Evolutionary conservation across 2,329 filamentous ascomycete species (phyloP).

Genomic region (Colletotrichum karsti): DNA sequence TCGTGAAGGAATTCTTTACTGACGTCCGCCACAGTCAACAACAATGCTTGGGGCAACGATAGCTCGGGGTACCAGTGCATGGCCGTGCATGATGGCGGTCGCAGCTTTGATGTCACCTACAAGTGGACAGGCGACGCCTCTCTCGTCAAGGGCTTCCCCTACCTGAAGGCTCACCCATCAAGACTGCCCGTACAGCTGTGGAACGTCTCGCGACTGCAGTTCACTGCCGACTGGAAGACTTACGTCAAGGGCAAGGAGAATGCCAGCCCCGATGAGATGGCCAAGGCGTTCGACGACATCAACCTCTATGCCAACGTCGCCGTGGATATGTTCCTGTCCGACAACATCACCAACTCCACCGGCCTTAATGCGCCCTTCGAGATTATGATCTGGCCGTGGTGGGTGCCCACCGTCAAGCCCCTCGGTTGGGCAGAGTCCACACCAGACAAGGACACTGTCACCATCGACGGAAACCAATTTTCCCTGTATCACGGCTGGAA

Average conservation of each 20-base stretch:
- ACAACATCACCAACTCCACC: conserved; percentile 22
- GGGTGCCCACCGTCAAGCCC: conserved; percentile 26
- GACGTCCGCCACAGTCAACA: conserved; percentile 8
- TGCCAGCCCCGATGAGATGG: conserved; percentile 12
- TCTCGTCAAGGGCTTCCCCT: conserved; percentile 24
- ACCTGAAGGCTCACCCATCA: conserved; percentile 22
- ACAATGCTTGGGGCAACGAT: conserved; percentile 28
- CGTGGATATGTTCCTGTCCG: conserved; percentile 26
- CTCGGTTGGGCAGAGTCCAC: conserved; percentile 25
- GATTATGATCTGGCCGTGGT: conserved; percentile 29
- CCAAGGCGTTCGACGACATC: conserved; percentile 15
- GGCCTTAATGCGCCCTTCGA: conserved; percentile 23
- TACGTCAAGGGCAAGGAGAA: conserved; percentile 22
- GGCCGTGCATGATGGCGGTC: conserved; percentile 17
- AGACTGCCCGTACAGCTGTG: conserved; percentile 22
- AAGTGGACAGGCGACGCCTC: conserved; percentile 26
- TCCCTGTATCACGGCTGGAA: conserved; percentile 27
- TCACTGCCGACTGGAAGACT: conserved; percentile 22
- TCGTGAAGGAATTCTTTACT: neutral
- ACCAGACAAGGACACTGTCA: conserved; percentile 20
- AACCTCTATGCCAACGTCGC: conserved; percentile 26
- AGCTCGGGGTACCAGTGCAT: conserved; percentile 27
- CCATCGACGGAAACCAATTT: conserved; percentile 21
- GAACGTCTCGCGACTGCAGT: conserved; percentile 22
- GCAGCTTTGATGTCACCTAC: conserved; percentile 22